Base-by-base conservation (phyloP, 2,329 filamentous ascomycete species). In the Aspergillus quadricinctus region DNA sequence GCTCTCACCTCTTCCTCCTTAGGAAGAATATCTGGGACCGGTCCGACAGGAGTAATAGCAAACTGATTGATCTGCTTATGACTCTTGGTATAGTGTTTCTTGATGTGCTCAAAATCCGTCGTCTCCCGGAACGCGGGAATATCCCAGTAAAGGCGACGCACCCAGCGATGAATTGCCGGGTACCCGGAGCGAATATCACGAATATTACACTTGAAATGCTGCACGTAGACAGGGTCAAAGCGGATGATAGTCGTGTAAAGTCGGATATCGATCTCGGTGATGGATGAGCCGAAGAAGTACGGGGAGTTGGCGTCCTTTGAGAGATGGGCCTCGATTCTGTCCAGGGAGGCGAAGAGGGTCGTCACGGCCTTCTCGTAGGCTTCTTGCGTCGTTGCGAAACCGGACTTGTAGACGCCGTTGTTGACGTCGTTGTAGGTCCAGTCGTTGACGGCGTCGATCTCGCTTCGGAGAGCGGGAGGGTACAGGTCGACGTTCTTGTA, bases 21-120 rank as follows among this genome's bases (percentile, higher is more conserved):
- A 4, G 83, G 83, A 75, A 97, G 67, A 60, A 99, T 88, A 76
- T 95, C 83, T 41, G 92, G 92, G 68, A 91, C 65, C 4, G 94
- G 93, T 0, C 93, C 93, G 17, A 96, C 70, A 1, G 93, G 92
- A 25, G 91, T 93, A 69, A 99, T 96, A 41, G 80, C 76, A 71
- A 80, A 81, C 49, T 69, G 83, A 69, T 88, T 88, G 64, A 88
- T 87, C 74, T 87, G 84, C 62, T 71, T 76, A 72, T 87, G 85
- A 61, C 81, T 85, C 77, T 84, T 85, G 2, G 84, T 87, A 69
- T 88, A 88, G 66, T 88, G 85, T 48, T 82, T 88, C 83, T 96
- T 97, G 78, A 97, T 97, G 77, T 99, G 94, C 73, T 95, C 84
- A 72, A 96, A 96, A 73, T 97, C 84, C 23, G 92, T 96, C 59